A percentile compares a stretch with the other conserved stretches of the same genome.
Evolutionary conservation across 2,329 filamentous ascomycete genomes (phyloP).

Genomic region (Huntiella savannae): DNA sequence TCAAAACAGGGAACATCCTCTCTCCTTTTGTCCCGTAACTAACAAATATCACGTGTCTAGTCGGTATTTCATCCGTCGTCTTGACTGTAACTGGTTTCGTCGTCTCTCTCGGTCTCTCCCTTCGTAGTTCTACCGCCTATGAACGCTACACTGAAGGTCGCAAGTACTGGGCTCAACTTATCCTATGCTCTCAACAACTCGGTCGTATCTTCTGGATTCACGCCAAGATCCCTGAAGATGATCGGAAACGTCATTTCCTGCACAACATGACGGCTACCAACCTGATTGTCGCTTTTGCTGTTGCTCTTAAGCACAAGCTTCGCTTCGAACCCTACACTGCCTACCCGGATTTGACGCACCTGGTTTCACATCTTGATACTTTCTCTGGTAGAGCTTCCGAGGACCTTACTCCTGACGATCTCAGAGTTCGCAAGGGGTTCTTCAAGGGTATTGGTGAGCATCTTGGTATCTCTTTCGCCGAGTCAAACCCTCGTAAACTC

Average conservation of each 20-base stretch:
- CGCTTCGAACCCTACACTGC: constrained; percentile 67
- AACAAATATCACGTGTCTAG: background rate
- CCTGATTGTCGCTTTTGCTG: constrained; percentile 57
- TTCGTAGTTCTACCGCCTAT: constrained; percentile 59
- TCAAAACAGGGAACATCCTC: too few species aligned
- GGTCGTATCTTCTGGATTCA: constrained; percentile 75
- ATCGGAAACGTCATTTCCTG: constrained; percentile 12
- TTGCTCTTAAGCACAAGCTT: constrained; percentile 62
- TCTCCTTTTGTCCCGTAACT: too few species aligned
- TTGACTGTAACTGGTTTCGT: constrained; percentile 68
- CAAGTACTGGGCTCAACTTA: constrained; percentile 42
- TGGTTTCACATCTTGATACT: constrained; percentile 55
- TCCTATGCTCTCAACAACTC: constrained; percentile 44
- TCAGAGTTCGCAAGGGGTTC: constrained; percentile 25
- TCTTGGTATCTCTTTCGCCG: constrained; percentile 57
- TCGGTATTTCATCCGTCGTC: constrained; percentile 40
- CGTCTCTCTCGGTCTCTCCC: constrained; percentile 58
- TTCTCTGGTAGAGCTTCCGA: constrained; percentile 41
- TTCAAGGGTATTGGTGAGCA: constrained; percentile 53
- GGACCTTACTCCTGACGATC: constrained; percentile 18
- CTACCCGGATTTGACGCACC: constrained; percentile 52
- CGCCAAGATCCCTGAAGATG: constrained; percentile 12
- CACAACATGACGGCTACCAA: constrained; percentile 42
- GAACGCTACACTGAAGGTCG: constrained; percentile 50
- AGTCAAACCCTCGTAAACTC: constrained; percentile 58